Base-by-base conservation (phyloP, 106 monocot genomes). In the Narthecium ossifragum region DNA sequence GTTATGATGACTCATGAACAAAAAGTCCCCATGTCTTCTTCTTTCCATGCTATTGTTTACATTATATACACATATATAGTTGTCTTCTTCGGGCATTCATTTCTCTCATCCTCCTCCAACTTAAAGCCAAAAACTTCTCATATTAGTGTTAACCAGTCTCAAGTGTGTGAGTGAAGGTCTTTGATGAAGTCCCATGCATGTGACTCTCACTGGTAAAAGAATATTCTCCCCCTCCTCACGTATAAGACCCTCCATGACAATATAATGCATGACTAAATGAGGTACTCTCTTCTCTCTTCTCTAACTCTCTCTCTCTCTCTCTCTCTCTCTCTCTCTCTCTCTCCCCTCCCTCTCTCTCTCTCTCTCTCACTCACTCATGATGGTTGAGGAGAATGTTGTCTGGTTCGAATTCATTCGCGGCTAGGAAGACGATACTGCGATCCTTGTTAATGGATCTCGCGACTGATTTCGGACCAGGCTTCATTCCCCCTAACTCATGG, bases 401-500 rank as follows among this genome's bases (percentile, higher is more conserved):
- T 69, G 77, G 82, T 52, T 68, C 70, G 82, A 78, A 78, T 57
- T 20, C 71, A n/a, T 32, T 69, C 48, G 26, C 9, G 8, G 13
- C 1, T 0, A 27, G 58, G 53, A 26, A 26, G 22, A 45, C 28
- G n/a, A 1, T 3, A 4, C 12, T 14, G 39, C 14, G 6, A 24
- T 24, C 8, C 24, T 0, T 26, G 3, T 30, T 25, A n/a, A n/a
- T 52, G 6, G 8, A 32, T 37, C 25, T 17, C 17, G 32, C 20
- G 46, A 48, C 25, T 31, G 39, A 43, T 64, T 78, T 78, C 78
- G 78, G 78, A 78, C 78, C 73, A 78, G 73, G 78, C 78, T 78
- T 78, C 78, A 73, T 78, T 78, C 78, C 78, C 73, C 78, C 52
- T 50, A 61, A 58, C 78, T 72, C 77, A 56, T 65, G 70, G 46